Evolutionary conservation across 495 filamentous ascomycete genomes (phyloP).

Genomic region (Neurospora sp.): DNA sequence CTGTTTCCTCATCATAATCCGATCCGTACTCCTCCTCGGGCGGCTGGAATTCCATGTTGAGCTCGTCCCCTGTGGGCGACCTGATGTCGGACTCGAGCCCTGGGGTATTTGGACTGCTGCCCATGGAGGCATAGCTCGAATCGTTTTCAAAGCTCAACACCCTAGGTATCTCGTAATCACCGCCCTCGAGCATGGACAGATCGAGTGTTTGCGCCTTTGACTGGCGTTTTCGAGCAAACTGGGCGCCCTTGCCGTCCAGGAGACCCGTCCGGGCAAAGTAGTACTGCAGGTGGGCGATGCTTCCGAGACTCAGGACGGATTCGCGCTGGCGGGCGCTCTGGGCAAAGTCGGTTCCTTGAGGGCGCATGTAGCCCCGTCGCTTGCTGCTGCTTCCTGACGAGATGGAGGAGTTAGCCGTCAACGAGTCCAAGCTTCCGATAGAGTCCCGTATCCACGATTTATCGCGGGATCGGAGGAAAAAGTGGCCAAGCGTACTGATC

Average conservation of each 20-base stretch:
- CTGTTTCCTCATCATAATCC: slow-evolving; percentile 48
- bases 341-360: slow-evolving; percentile 83
- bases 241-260: slow-evolving; percentile 85
- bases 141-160: slow-evolving; percentile 34
- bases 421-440: slow-evolving; percentile 30
- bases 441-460: slow-evolving; percentile 19
- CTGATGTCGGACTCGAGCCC: slow-evolving; percentile 36
- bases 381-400: slow-evolving; percentile 36
- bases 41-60: slow-evolving; percentile 30
- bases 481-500: slow-evolving; percentile 30
- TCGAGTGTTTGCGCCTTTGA: slow-evolving; percentile 38
- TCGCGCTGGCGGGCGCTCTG: slow-evolving; percentile 81
- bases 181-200: slow-evolving; percentile 31
- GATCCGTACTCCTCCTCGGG: slow-evolving; percentile 45
- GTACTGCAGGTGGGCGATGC: slow-evolving; percentile 94
- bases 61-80: slow-evolving; percentile 45
- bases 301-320: slow-evolving; percentile 90
- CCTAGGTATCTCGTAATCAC: slow-evolving; percentile 29
- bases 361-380: slow-evolving; percentile 79
- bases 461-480: slow-evolving; percentile 33
- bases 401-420: slow-evolving; percentile 3
- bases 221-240: slow-evolving; percentile 61
- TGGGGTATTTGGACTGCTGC: slow-evolving; percentile 42
- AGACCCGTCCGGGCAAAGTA: slow-evolving; percentile 94
- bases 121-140: slow-evolving; percentile 46